Evolutionary conservation across 768 basidiomycete genomes (phyloP).

Genomic region (Plicaturopsis crispa): DNA sequence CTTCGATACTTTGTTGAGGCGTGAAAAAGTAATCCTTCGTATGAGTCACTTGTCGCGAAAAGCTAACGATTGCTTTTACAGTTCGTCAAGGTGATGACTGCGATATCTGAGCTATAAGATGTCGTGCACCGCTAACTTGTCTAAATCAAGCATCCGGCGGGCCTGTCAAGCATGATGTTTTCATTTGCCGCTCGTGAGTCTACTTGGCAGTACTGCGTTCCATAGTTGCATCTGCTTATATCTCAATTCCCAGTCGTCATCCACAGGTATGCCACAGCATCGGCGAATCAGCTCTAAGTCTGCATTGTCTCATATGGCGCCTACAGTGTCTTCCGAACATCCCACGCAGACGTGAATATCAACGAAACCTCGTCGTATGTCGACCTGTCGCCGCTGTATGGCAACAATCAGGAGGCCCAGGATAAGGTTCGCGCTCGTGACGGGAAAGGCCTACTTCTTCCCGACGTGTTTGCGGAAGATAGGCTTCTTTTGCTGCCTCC

Average conservation of each 20-base stretch:
- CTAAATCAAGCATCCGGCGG: conserved; percentile 75
- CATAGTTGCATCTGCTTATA: no score
- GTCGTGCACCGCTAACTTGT: background rate
- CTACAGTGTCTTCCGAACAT: conserved; percentile 75
- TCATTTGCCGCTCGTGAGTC: conserved; percentile 72
- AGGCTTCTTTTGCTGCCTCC: conserved; percentile 76
- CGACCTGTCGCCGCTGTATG: conserved; percentile 79
- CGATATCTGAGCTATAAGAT: background rate
- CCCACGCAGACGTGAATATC: conserved; percentile 53
- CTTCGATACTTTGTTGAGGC: conserved; percentile 50
- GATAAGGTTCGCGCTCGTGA: conserved; percentile 38
- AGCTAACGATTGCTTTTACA: no score
- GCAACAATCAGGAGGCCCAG: conserved; percentile 56
- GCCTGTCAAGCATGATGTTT: conserved; percentile 76
- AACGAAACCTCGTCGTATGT: conserved; percentile 87
- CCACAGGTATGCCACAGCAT: no score
- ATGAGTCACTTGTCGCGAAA: background rate
- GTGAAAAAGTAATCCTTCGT: conserved; percentile 1
- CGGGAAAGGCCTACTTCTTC: conserved; percentile 59
- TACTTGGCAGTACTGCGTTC: no score
- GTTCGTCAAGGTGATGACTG: background rate
- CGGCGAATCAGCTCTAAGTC: no score
- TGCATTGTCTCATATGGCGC: no score
- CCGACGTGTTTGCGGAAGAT: conserved; percentile 76
- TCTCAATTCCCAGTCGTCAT: no score